Evolutionary conservation across 192 early-diverging fungal species (phyloP).

Genomic region (Backusella mclennaniae): DNA sequence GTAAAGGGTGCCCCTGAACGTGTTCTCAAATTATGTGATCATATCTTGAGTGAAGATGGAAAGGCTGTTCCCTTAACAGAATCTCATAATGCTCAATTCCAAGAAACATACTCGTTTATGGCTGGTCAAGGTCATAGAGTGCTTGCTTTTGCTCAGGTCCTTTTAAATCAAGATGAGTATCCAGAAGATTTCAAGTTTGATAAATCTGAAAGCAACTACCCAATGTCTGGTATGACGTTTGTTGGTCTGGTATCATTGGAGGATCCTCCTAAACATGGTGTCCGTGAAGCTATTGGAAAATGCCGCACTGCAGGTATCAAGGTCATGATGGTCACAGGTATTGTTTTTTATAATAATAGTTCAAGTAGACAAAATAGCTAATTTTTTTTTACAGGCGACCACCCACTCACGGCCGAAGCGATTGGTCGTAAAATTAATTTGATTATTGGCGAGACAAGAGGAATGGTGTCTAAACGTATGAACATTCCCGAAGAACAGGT

Average conservation of each 20-base stretch:
- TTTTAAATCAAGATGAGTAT: slow-evolving; percentile 65
- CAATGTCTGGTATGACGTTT: slow-evolving; percentile 65
- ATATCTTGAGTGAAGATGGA: slow-evolving; percentile 60
- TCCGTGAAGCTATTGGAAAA: slow-evolving; percentile 95
- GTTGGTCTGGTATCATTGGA: slow-evolving; percentile 89
- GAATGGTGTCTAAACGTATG: slow-evolving; percentile 68
- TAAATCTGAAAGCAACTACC: slow-evolving; percentile 74
- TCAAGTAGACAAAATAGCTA: no score
- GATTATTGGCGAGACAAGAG: slow-evolving; percentile 86
- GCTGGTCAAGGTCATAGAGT: slow-evolving; percentile 92
- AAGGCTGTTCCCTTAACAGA: slow-evolving; percentile 61
- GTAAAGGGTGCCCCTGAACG: slow-evolving; percentile 97
- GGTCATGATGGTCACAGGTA: slow-evolving; percentile 98
- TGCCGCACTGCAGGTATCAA: slow-evolving; percentile 92
- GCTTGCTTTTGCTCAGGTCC: slow-evolving; percentile 85
- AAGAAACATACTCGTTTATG: slow-evolving; percentile 85
- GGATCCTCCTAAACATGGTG: slow-evolving; percentile 97
- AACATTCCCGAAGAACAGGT: slow-evolving; percentile 59
- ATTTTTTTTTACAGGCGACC: slow-evolving; percentile 47
- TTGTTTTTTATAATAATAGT: no score
- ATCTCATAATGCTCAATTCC: slow-evolving; percentile 62
- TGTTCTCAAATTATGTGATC: slow-evolving; percentile 78
- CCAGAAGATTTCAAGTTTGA: slow-evolving; percentile 75
- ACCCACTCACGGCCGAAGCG: slow-evolving; percentile 93
- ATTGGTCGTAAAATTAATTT: slow-evolving; percentile 97